phyloP scores from a whole-genome alignment of 768 basidiomycete species.

The Clathrus columnatus region DNA sequence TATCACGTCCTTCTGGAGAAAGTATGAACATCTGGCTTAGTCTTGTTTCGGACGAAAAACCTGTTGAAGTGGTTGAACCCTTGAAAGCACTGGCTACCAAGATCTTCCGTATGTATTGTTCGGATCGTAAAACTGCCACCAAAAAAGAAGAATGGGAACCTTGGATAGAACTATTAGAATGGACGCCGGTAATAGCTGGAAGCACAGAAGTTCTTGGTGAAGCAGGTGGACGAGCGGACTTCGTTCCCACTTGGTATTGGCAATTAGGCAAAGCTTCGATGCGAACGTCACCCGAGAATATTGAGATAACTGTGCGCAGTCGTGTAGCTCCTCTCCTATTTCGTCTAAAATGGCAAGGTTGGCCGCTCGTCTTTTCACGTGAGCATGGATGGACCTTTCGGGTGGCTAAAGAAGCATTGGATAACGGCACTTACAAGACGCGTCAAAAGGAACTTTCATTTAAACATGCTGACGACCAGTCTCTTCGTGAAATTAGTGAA shows the following conservation, averaged over 20 bases:
- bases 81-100: neutral
- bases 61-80: neutral
- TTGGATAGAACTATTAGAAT: constrained; percentile 62
- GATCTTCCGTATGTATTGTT: neutral
- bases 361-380: constrained; percentile 77
- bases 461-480: constrained; percentile 52
- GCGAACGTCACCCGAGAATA: constrained; percentile 52
- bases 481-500: constrained; percentile 40
- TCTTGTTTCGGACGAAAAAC: neutral
- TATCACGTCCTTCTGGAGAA: neutral
- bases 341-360: constrained; percentile 77
- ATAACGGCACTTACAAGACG: constrained; percentile 33
- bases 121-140: neutral
- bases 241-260: constrained; percentile 97
- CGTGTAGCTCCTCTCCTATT: constrained; percentile 79
- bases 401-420: constrained; percentile 36
- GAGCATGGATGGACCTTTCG: constrained; percentile 91
- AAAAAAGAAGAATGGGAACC: constrained; percentile 16
- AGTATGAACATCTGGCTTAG: neutral
- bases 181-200: constrained; percentile 32
- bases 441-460: constrained; percentile 45
- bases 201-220: constrained; percentile 8
- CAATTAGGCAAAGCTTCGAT: constrained; percentile 73
- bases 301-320: constrained; percentile 81
- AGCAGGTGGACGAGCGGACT: constrained; percentile 22